Percentiles rank a stretch among this genome's conserved stretches.
phyloP scores from a whole-genome alignment of 2,329 filamentous ascomycete species.

The Diaporthe sp. region DNA sequence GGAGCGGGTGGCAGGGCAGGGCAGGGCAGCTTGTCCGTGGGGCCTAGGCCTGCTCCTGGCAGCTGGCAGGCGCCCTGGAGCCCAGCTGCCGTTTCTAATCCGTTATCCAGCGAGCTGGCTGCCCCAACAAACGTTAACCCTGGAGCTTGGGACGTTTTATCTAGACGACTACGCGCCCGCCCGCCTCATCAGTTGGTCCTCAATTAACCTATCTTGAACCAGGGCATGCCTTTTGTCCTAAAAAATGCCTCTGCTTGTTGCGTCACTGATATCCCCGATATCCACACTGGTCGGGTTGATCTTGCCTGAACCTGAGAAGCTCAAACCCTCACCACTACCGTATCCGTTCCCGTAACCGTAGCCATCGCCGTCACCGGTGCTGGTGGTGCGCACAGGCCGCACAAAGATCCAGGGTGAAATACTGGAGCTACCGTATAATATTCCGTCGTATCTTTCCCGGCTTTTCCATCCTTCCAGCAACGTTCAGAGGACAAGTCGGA shows the following conservation, averaged over 20 bases:
- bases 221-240: neutral
- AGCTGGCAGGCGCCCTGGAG: neutral
- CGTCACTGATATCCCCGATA: no score
- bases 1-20: neutral
- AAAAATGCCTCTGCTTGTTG: neutral
- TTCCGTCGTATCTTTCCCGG: neutral
- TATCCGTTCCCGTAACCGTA: neutral
- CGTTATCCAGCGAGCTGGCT: neutral
- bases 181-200: neutral
- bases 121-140: slow-evolving; percentile 11
- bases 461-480: neutral
- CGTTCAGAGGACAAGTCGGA: neutral
- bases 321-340: neutral
- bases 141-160: slow-evolving; percentile 13
- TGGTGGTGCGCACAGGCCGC: slow-evolving; percentile 12
- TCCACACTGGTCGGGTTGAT: neutral
- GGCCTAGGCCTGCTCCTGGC: slow-evolving; percentile 1
- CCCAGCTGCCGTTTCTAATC: neutral
- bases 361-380: neutral
- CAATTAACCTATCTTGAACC: neutral
- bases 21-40: neutral
- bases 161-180: neutral
- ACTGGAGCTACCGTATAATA: neutral
- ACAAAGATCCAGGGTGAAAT: neutral
- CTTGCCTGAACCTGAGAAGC: neutral